Conservation (phyloP, 345 rosid species). For the Brassica carinata region DNA sequence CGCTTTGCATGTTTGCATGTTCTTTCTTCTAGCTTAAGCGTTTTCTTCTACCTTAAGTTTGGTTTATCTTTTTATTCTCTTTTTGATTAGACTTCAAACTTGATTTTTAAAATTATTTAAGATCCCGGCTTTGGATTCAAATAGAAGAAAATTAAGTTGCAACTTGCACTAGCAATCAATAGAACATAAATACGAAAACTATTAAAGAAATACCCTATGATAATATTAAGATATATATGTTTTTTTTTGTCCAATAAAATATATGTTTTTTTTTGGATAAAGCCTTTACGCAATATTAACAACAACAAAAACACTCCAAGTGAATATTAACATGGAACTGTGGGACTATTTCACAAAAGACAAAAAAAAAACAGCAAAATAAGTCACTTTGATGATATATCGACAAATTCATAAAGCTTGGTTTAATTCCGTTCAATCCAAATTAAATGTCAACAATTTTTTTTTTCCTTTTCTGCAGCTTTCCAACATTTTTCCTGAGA, state of each 20-base stretch:
- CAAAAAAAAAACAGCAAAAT: background rate
- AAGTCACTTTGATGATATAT: background rate
- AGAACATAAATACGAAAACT: background rate
- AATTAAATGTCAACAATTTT: background rate
- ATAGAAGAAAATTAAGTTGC: background rate
- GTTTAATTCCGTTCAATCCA: slow-evolving; percentile 2
- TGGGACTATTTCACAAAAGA: background rate
- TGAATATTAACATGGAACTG: background rate
- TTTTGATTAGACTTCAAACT: slow-evolving; percentile 7
- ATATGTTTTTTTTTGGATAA: too few relatives aligned
- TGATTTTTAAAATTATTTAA: background rate
- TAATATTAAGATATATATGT: too few relatives aligned
- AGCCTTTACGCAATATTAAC: background rate
- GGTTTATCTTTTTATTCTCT: background rate
- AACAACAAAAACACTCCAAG: background rate
- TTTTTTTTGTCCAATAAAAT: too few relatives aligned
- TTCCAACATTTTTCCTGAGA: background rate
- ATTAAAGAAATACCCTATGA: background rate
- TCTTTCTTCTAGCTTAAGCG: slow-evolving; percentile 23
- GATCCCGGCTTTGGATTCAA: background rate
- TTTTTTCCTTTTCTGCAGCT: background rate
- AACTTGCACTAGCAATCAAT: background rate
- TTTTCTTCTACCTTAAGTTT: slow-evolving; percentile 29
- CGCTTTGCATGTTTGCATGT: slow-evolving; percentile 7
- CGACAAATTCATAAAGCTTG: background rate